Evolutionary conservation across 768 basidiomycete genomes (phyloP), one percentile per base, ranked within the genome.

Genomic region (Aureoboletus auriporus): DNA sequence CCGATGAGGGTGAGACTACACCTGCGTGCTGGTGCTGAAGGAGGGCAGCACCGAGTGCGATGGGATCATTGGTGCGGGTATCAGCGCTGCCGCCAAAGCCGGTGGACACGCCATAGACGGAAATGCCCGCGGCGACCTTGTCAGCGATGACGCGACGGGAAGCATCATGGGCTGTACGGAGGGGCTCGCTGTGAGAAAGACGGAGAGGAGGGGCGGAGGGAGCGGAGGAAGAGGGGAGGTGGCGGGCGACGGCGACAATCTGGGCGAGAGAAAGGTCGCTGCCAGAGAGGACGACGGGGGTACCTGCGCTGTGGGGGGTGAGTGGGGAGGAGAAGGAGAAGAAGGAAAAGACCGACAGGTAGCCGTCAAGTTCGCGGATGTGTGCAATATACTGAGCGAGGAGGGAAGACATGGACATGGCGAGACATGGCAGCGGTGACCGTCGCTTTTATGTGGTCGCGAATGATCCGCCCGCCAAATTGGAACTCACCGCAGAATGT

Each of bases 51-150:
- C 86, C 89, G 26, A 93, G 82, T 9, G 83, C 70, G 51, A 86
- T 62, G 17, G 88, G 82, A 44, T 88, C 71, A 54, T 83, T 77
- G 0, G 90, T 93, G 17, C 90, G 80, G 1, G 89, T 92, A 63
- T 91, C 86, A 10, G 90, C 90, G 57, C 84, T 86, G n/a, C 89
- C 90, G 35, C 90, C 91, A 58, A 89, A 93, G 39, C 91, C 91
- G 2, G 82, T 82, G 47, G 86, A 86, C 36, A 93, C 85, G 20
- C 91, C 91, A 56, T 93, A 93, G 16, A 93, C 76, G 54, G 84
- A 87, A 44, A 79, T 75, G 9, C 83, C 81, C 4, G 74, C 71
- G 17, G 77, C 75, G 34, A 92, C 75, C 65, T 90, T 90, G 57
- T 75, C 74, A 17, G 76, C 70, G 38, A 92, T 80, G 49, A 83